Conservation (phyloP, 352 stramenopile species). For the Pythium myriotylum region DNA sequence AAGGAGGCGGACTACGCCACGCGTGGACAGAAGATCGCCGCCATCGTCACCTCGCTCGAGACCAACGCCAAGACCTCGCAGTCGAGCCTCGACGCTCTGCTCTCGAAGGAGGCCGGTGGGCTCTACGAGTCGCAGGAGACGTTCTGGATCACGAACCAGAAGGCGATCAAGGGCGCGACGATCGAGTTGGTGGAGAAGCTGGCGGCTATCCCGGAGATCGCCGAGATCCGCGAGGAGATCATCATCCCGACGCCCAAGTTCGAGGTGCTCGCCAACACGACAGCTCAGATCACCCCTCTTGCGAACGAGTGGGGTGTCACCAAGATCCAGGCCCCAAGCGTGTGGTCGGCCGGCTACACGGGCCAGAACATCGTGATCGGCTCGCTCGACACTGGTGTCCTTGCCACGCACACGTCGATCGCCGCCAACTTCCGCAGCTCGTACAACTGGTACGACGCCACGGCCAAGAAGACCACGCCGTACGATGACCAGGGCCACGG, state of each 20-base stretch:
- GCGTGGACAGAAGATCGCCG: constrained; percentile 21
- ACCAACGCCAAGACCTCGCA: constrained; percentile 7
- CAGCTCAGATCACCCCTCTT: neutral
- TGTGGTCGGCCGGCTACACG: constrained; percentile 35
- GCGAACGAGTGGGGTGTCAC: constrained; percentile 34
- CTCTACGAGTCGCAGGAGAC: constrained; percentile 17
- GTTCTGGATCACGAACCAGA: constrained; percentile 38
- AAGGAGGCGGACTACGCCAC: constrained; percentile 21
- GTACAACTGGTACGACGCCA: constrained; percentile 39
- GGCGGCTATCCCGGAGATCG: constrained; percentile 10
- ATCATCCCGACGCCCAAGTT: constrained; percentile 11
- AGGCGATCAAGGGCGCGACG: constrained; percentile 29
- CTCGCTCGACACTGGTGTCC: constrained; percentile 38
- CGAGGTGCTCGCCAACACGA: constrained; percentile 5
- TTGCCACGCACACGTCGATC: constrained; percentile 30
- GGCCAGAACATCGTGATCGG: constrained; percentile 33
- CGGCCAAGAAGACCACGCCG: constrained; percentile 12
- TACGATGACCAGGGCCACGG: constrained; percentile 34
- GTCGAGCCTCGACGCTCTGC: constrained; percentile 3
- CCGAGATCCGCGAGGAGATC: constrained; percentile 22
- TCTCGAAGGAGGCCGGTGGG: constrained; percentile 18
- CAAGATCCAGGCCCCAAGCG: constrained; percentile 28
- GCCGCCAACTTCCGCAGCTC: constrained; percentile 29
- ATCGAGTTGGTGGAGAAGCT: constrained; percentile 33
- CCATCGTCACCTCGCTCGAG: constrained; percentile 13